These are phyloP conservation scores for Citrullus amarus DNA, from an alignment of 306 rosid species.

Conservation along the genomic window DNA sequence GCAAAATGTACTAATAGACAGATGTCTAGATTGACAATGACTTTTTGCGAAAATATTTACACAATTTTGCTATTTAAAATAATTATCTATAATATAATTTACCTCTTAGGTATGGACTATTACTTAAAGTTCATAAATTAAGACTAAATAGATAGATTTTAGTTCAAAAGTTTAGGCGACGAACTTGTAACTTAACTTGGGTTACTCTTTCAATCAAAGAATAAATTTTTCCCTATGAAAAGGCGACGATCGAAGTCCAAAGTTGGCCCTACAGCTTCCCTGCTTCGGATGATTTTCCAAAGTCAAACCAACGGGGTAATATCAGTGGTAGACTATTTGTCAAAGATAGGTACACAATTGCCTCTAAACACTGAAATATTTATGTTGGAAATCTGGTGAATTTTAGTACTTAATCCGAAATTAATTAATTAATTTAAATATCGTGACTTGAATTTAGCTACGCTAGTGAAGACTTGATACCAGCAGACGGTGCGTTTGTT, in stretches of 20 bases:
- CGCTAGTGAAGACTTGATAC: constrained; percentile 11
- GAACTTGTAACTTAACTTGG: not conserved
- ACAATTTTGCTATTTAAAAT: too few species aligned
- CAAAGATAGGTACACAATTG: constrained; percentile 17
- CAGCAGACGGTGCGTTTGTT: constrained; percentile 30
- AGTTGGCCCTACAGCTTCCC: constrained; percentile 39
- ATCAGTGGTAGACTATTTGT: constrained; percentile 26
- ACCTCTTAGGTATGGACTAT: too few species aligned
- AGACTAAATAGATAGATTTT: too few species aligned
- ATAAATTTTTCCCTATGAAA: not conserved
- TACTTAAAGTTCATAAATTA: not conserved
- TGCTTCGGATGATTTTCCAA: constrained; percentile 31
- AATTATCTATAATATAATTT: too few species aligned
- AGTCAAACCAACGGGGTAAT: constrained; percentile 20
- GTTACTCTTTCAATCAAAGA: not conserved
- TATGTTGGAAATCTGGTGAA: not conserved
- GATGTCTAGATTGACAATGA: too few species aligned
- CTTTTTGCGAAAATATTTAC: too few species aligned
- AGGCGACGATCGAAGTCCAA: constrained; percentile 26
- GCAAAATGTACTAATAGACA: too few species aligned
- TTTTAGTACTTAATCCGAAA: not conserved
- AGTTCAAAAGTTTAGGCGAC: not conserved
- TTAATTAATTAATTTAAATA: not conserved
- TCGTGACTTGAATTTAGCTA: constrained; percentile 7
- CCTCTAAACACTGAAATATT: not conserved